Evolutionary conservation across 345 rosid genomes (phyloP).

Genomic region (Eutrema heterophyllum): DNA sequence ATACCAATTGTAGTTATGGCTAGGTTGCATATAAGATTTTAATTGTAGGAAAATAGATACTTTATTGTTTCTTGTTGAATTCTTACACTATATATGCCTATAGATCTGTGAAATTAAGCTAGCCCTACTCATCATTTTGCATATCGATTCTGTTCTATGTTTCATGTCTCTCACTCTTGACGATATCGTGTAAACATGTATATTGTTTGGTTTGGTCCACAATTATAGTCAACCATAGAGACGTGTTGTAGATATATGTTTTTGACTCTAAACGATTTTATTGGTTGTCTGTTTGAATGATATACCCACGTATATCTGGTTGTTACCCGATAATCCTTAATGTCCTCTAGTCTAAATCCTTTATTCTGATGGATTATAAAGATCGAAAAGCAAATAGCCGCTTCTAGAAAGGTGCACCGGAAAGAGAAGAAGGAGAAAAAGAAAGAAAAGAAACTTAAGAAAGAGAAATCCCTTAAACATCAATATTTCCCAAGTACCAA

Average conservation of each 20-base stretch:
- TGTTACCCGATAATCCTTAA: neutral
- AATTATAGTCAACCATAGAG: constrained; percentile 15
- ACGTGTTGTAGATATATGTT: constrained; percentile 5
- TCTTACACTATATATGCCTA: neutral
- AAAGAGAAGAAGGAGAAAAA: constrained; percentile 32
- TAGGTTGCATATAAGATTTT: neutral
- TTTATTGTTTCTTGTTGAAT: neutral
- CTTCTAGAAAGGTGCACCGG: constrained; percentile 1
- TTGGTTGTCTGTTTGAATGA: neutral
- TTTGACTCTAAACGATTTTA: neutral
- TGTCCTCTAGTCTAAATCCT: constrained; percentile 30
- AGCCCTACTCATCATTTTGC: neutral
- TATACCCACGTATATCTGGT: constrained; percentile 11
- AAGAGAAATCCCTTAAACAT: constrained; percentile 4
- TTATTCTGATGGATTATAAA: constrained; percentile 34
- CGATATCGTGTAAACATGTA: neutral
- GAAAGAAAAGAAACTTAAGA: constrained; percentile 6
- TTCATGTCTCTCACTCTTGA: neutral
- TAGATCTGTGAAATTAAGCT: constrained; percentile 6
- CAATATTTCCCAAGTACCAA: neutral
- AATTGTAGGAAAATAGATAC: neutral
- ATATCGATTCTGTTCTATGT: too few species aligned
- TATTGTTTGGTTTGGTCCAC: neutral
- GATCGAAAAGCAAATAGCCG: constrained; percentile 17
- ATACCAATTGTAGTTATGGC: neutral